These are phyloP conservation scores for Erucastrum elatum DNA, from an alignment of 345 rosid species.

Conservation along the genomic window DNA sequence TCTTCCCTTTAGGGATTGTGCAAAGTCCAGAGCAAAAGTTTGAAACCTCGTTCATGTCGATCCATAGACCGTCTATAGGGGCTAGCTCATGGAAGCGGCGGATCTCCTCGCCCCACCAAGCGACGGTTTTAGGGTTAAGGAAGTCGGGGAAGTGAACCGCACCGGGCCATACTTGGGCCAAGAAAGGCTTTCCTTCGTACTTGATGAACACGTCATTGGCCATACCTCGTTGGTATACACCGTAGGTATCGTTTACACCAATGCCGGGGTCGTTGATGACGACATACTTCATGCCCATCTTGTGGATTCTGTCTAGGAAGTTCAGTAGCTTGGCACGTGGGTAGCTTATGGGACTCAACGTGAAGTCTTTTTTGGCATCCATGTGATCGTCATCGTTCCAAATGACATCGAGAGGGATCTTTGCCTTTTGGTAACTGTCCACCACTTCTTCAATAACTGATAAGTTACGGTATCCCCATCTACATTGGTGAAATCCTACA, in stretches of 20 bases:
- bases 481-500: conserved; percentile 93
- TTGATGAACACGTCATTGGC: conserved; percentile 89
- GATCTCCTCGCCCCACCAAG: conserved; percentile 93
- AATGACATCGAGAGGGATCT: conserved; percentile 38
- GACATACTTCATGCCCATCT: conserved; percentile 86
- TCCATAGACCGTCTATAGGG: conserved; percentile 90
- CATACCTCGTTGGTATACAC: conserved; percentile 71
- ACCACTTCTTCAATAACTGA: conserved; percentile 98
- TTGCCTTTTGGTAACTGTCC: conserved; percentile 70
- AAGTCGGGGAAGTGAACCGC: conserved; percentile 95
- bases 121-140: conserved; percentile 85
- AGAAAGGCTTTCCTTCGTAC: conserved; percentile 73
- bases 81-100: conserved; percentile 84
- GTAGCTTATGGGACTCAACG: conserved; percentile 60
- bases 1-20: conserved; percentile 57
- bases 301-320: conserved; percentile 79
- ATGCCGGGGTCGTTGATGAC: conserved; percentile 82
- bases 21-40: conserved; percentile 86
- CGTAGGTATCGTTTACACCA: conserved; percentile 72
- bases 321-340: conserved; percentile 79
- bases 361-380: conserved; percentile 92
- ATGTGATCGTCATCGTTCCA: conserved; percentile 99
- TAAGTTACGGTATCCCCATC: conserved; percentile 97
- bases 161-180: conserved; percentile 99
- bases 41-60: conserved; percentile 96